phyloP scores from a whole-genome alignment of 805 yeast species.

The Teunomyces gatunensis region DNA sequence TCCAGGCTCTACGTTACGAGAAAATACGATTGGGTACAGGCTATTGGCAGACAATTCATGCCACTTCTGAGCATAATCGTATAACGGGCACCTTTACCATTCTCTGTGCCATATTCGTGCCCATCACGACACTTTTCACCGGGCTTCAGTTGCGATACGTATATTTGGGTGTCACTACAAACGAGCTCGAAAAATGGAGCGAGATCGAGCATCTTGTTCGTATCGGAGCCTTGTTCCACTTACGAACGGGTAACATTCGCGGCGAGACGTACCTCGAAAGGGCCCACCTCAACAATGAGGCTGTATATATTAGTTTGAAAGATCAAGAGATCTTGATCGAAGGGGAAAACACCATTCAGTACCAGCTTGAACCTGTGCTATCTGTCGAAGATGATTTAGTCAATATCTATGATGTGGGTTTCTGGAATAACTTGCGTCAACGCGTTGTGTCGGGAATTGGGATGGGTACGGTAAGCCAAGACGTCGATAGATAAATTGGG shows the following conservation, averaged over 20 bases:
- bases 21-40: slow-evolving; percentile 5
- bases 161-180: slow-evolving; percentile 69
- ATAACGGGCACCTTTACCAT: slow-evolving; percentile 39
- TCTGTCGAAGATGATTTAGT: slow-evolving; percentile 30
- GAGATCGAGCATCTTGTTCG: slow-evolving; percentile 48
- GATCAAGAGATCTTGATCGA: slow-evolving; percentile 21
- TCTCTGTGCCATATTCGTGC: slow-evolving; percentile 42
- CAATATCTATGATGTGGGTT: slow-evolving; percentile 52
- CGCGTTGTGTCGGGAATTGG: slow-evolving; percentile 15
- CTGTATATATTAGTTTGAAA: slow-evolving; percentile 28
- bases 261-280: slow-evolving; percentile 14
- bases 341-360: slow-evolving; percentile 9
- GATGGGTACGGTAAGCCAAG: slow-evolving; percentile 5
- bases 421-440: slow-evolving; percentile 37
- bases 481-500: slow-evolving; percentile 14
- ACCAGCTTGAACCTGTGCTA: slow-evolving; percentile 15
- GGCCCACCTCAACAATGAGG: slow-evolving; percentile 9
- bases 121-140: slow-evolving; percentile 31
- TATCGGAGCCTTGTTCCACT: slow-evolving; percentile 10
- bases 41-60: slow-evolving; percentile 17
- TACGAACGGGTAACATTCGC: background rate
- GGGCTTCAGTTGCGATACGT: slow-evolving; percentile 47
- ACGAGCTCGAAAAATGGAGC: slow-evolving; percentile 72
- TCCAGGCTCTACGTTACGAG: slow-evolving; percentile 7
- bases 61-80: slow-evolving; percentile 18